Percentiles rank a stretch among this genome's conserved stretches.
Conservation (phyloP, 768 basidiomycete genomes). For the Suillus lakei region DNA sequence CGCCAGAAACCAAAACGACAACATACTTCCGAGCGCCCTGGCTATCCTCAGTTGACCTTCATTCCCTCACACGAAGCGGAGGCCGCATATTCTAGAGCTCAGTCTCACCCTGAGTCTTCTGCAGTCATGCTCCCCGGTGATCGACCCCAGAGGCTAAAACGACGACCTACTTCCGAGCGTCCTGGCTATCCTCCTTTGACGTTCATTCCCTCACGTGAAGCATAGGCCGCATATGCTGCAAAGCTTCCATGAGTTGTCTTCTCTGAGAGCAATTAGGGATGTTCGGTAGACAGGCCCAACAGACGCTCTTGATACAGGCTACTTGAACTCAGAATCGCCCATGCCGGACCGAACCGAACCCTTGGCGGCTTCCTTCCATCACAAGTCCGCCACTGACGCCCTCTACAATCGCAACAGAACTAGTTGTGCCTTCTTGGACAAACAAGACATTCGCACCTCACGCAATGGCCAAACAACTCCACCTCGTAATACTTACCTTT, state of each 20-base stretch:
- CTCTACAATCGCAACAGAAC: background rate
- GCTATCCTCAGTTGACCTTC: constrained; percentile 24
- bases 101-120: background rate
- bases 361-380: too few species aligned
- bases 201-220: constrained; percentile 31
- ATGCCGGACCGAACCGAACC: background rate
- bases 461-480: background rate
- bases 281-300: background rate
- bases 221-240: constrained; percentile 29
- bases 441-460: background rate
- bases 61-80: constrained; percentile 34
- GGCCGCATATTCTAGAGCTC: constrained; percentile 21
- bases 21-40: background rate
- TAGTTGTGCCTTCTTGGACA: too few species aligned
- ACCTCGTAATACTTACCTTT: background rate
- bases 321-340: background rate
- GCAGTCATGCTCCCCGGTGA: background rate
- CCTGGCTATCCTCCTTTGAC: constrained; percentile 22
- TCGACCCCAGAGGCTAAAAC: background rate
- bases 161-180: background rate
- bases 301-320: background rate
- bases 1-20: background rate
- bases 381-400: background rate
- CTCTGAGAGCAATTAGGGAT: background rate
- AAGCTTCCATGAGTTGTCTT: constrained; percentile 29